Base-by-base conservation (phyloP, 2,329 filamentous ascomycete genomes). In the Ceratocystis ficicola region DNA sequence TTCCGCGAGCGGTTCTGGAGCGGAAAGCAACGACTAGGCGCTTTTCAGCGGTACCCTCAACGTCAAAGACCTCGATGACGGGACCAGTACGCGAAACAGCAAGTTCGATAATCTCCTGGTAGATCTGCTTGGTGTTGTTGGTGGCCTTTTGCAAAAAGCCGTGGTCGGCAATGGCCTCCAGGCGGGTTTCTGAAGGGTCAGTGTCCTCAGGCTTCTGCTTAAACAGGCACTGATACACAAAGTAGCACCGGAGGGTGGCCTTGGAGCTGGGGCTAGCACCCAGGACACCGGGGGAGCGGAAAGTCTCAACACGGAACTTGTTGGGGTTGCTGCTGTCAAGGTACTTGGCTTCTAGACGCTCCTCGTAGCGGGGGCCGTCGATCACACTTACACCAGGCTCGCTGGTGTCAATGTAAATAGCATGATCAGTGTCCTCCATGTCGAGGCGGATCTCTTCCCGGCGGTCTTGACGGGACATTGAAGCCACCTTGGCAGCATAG, bases 351-450 rank as follows among this genome's bases (percentile, higher is more conserved):
- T 97, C 94, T 68, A 99, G 89, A 68, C 93, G 85, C 74, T 90
- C 86, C 78, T 99, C 94, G 75, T 96, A 99, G 68, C 87, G 83
- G n/a, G 94, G 92, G 1, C 94, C 94, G 65, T 82, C 79, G 25
- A 89, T 79, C 60, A 86, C 82, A 67, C 86, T 89, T 71, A 89
- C 80, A 70, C 94, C 94, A 17, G 94, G 93, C 73, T 87, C 88
- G 76, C 92, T 96, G 65, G 94, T 99, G 75, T 99, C 94, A 71
- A 99, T 97, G 78, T 97, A 99, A 73, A 97, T 95, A 68, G 94
- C 94, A 73, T 97, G 94, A 74, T 97, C 94, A 67, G 82, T 79
- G 25, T 90, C 90, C 77, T 99, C 94, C 84, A 96, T 96, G 74
- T 97, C 93, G 52, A 99, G 79, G 69, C 92, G 86, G 71, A 99